These are phyloP conservation scores for Dacryopinax primogenitus DNA, from an alignment of 768 basidiomycete species.

Conservation along the genomic window DNA sequence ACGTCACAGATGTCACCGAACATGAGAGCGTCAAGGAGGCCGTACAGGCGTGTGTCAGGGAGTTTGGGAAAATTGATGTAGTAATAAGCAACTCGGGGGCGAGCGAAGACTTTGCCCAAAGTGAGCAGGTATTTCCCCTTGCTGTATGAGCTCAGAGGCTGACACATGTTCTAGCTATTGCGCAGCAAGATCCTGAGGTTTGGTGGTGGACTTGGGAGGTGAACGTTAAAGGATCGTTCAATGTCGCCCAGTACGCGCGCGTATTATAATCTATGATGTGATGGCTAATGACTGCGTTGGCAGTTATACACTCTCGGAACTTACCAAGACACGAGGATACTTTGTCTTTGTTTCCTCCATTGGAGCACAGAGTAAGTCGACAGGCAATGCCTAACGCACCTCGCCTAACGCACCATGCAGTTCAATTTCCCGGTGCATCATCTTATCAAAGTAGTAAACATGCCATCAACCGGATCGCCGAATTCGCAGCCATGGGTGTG, in stretches of 20 bases:
- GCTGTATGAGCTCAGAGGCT: background rate
- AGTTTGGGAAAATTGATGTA: conserved; percentile 20
- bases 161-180: background rate
- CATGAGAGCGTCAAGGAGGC: conserved; percentile 18
- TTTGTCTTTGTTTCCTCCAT: conserved; percentile 11
- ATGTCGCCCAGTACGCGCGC: no score
- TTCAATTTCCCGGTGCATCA: conserved; percentile 9
- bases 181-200: background rate
- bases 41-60: conserved; percentile 16
- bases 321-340: conserved; percentile 12
- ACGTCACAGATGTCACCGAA: conserved; percentile 12
- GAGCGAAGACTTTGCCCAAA: background rate
- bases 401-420: background rate
- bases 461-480: conserved; percentile 10
- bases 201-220: conserved; percentile 13
- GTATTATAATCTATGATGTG: no score
- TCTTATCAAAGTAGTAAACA: conserved; percentile 13
- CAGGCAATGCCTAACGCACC: background rate
- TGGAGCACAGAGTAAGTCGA: conserved; percentile 4
- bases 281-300: no score
- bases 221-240: conserved; percentile 14
- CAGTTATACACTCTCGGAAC: conserved; percentile 11
- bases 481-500: conserved; percentile 14
- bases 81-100: conserved; percentile 20
- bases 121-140: background rate